Percentiles rank a stretch among this genome's conserved stretches.
These are phyloP conservation scores for Diospyros kaki DNA, from an alignment of 148 eudicot genomes.

Conservation along the genomic window DNA sequence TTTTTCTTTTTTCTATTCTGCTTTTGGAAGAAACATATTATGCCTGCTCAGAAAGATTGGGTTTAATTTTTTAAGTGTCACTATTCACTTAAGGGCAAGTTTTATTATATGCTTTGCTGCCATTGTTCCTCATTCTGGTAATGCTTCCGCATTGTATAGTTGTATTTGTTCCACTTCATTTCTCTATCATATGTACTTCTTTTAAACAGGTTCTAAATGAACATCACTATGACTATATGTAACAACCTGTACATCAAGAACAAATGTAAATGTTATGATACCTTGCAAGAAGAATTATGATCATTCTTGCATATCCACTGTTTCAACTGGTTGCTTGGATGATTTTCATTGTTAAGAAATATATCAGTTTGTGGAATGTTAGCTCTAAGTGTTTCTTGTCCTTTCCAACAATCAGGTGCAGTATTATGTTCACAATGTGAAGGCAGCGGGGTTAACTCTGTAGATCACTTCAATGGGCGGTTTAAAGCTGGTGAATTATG, in stretches of 20 bases:
- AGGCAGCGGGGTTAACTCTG: slow-evolving; percentile 42
- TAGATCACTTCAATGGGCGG: slow-evolving; percentile 45
- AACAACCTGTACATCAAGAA: not conserved
- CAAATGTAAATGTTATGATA: not conserved
- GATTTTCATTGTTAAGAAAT: not conserved
- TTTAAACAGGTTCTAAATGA: not conserved
- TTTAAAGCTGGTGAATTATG: slow-evolving; percentile 47
- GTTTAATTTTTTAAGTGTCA: no score
- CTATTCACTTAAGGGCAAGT: no score
- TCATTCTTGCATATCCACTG: not conserved
- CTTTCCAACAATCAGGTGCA: slow-evolving; percentile 27
- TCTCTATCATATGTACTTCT: no score
- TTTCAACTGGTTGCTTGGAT: not conserved
- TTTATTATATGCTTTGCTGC: no score
- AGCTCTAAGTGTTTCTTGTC: not conserved
- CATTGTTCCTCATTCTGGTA: no score
- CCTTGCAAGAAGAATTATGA: not conserved
- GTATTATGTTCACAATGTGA: slow-evolving; percentile 32
- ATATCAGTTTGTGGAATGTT: no score
- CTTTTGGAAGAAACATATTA: no score
- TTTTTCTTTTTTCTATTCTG: no score
- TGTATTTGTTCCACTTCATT: no score
- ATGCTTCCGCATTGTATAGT: no score
- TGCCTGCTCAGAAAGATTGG: no score
- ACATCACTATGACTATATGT: not conserved